These are phyloP conservation scores for Nemania sp. DNA, from an alignment of 2,329 filamentous ascomycete genomes.

Conservation along the genomic window DNA sequence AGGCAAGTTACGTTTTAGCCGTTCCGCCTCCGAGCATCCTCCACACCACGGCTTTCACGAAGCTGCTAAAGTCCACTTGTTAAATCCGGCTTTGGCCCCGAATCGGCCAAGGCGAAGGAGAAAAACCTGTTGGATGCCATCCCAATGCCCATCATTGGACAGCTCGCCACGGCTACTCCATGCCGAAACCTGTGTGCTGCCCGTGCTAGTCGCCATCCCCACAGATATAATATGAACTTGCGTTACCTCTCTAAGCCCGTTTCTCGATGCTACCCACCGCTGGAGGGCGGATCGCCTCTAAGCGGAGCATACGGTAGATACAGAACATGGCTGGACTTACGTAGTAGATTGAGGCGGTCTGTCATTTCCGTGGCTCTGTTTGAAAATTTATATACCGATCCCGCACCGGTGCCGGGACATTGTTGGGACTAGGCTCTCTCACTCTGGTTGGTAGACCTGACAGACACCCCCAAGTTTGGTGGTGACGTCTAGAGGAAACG, in stretches of 20 bases:
- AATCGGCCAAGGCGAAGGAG: not conserved
- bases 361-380: not conserved
- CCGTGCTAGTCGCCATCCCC: constrained; percentile 1
- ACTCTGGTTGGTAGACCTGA: not conserved
- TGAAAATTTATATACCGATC: not conserved
- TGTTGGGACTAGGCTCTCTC: no score
- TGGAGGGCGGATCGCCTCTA: not conserved
- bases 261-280: no score
- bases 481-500: not conserved
- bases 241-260: not conserved
- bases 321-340: not conserved
- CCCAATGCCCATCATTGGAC: constrained; percentile 12
- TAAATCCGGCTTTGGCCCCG: constrained; percentile 14
- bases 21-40: constrained; percentile 22
- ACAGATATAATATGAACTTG: constrained; percentile 12
- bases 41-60: not conserved
- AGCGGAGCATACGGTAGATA: not conserved
- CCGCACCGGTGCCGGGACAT: no score
- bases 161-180: not conserved
- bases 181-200: not conserved
- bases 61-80: constrained; percentile 6
- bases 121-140: not conserved
- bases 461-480: not conserved
- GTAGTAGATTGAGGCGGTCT: not conserved
- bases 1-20: constrained; percentile 3